Evolutionary conservation across 352 stramenopile genomes (phyloP), one percentile per base, ranked within the genome.

Genomic region (Pythium grandisporangium): DNA sequence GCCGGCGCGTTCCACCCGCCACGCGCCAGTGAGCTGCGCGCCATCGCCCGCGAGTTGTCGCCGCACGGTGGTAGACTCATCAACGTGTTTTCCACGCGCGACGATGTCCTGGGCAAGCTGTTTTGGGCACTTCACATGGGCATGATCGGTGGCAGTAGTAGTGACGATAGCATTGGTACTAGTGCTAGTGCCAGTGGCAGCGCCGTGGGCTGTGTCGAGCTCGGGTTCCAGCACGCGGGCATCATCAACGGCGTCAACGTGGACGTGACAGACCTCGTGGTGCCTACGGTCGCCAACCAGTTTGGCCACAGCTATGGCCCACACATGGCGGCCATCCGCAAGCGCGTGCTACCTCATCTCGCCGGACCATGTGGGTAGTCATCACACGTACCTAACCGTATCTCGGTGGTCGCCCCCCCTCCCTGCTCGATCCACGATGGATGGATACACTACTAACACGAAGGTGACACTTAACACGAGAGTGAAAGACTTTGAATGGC

Each of bases 301-400:
- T 88, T 93, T 34, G 79, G 79, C 14, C 79, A 93, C 53, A 76
- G 74, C 53, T 93, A 93, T 57, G 56, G 58, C 5, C 55, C 55
- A 4, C 67, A 80, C 48, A 93, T 93, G 79, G 66, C 70, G 14
- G 38, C 45, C 13, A 82, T 89, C 38, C 58, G 63, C 37, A 26
- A 38, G 16, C 66, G 66, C 29, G 57, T 93, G 42, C 24, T 63
- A 24, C 63, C 66, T 2, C 65, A n/a, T n/a, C n/a, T n/a, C n/a
- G n/a, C n/a, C n/a, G n/a, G n/a, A n/a, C n/a, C n/a, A n/a, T n/a
- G n/a, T n/a, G n/a, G n/a, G n/a, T n/a, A n/a, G n/a, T n/a, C n/a
- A n/a, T n/a, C n/a, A n/a, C n/a, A n/a, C n/a, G n/a, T n/a, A n/a
- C n/a, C n/a, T n/a, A n/a, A n/a, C n/a, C n/a, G n/a, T n/a, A n/a